A percentile compares a stretch with the other conserved stretches of the same genome.
phyloP scores from a whole-genome alignment of 1,284 basidiomycete genomes.

The Lignosus rhinocerotis region DNA sequence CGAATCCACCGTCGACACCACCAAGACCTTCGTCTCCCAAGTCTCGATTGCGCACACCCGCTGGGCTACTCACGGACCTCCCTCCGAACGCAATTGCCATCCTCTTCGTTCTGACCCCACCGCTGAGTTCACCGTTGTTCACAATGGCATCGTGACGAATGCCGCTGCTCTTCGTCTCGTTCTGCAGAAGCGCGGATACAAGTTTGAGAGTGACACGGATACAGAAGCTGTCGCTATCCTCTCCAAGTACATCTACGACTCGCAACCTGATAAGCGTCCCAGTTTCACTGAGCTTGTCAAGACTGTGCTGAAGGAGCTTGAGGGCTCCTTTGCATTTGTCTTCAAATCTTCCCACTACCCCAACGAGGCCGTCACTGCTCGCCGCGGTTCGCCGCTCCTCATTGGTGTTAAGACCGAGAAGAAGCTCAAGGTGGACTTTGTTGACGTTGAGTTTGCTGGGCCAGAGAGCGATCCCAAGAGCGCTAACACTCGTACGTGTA shows the following conservation, averaged over 20 bases:
- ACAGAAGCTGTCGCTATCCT: conserved; percentile 98
- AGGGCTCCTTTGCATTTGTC: conserved; percentile 99
- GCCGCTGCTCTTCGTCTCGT: conserved; percentile 87
- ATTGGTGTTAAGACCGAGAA: conserved; percentile 99
- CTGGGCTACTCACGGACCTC: conserved; percentile 99
- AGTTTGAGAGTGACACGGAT: conserved; percentile 96
- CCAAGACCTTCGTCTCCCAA: conserved; percentile 84
- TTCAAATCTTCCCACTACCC: conserved; percentile 99
- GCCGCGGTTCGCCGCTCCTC: conserved; percentile 95
- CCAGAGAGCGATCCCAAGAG: conserved; percentile 63
- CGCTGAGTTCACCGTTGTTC: conserved; percentile 91
- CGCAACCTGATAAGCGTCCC: conserved; percentile 85
- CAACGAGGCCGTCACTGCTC: conserved; percentile 93
- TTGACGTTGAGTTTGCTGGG: conserved; percentile 93
- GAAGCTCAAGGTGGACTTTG: conserved; percentile 99
- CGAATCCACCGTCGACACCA: conserved; percentile 74
- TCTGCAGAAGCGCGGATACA: conserved; percentile 94
- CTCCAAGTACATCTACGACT: conserved; percentile 96
- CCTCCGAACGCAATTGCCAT: conserved; percentile 91
- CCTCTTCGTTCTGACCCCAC: conserved; percentile 87
- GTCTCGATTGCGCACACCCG: conserved; percentile 99
- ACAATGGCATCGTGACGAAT: conserved; percentile 99
- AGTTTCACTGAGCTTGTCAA: conserved; percentile 94
- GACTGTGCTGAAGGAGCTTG: conserved; percentile 95
- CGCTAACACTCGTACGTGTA: conserved; percentile 57